Conservation (phyloP, 352 stramenopile genomes). For the Pythium oligandrum region DNA sequence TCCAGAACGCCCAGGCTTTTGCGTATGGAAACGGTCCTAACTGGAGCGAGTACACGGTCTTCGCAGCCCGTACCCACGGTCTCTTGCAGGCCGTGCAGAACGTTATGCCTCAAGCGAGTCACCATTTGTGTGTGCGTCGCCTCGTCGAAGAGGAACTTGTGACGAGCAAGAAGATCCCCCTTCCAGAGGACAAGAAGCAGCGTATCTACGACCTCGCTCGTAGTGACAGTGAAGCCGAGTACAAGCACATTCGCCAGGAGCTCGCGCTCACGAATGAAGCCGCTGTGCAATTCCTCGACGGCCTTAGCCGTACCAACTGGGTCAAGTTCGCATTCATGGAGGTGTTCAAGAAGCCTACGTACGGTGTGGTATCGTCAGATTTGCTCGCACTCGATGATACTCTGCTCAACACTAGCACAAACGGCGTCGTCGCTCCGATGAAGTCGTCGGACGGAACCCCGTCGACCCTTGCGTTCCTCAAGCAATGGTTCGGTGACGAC, state of each 20-base stretch:
- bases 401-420: constrained; percentile 1
- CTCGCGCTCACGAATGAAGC: constrained; percentile 49
- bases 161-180: constrained; percentile 46
- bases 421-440: background rate
- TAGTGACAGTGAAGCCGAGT: constrained; percentile 68
- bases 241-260: constrained; percentile 49
- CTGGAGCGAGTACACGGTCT: constrained; percentile 67
- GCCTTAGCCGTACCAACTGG: constrained; percentile 53
- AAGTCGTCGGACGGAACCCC: constrained; percentile 2
- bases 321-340: constrained; percentile 79
- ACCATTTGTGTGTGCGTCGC: constrained; percentile 69
- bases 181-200: constrained; percentile 65
- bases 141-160: constrained; percentile 70
- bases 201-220: constrained; percentile 62
- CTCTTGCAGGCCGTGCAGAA: constrained; percentile 44
- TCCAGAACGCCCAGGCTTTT: constrained; percentile 34
- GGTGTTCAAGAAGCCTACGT: constrained; percentile 57
- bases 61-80: constrained; percentile 49
- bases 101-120: constrained; percentile 51
- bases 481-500: constrained; percentile 62
- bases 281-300: constrained; percentile 47
- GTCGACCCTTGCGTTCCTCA: constrained; percentile 14
- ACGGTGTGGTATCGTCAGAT: constrained; percentile 68
- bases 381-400: constrained; percentile 21
- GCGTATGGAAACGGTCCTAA: constrained; percentile 10